Evolutionary conservation across 768 basidiomycete species (phyloP).

Genomic region (Auricularia cornea): DNA sequence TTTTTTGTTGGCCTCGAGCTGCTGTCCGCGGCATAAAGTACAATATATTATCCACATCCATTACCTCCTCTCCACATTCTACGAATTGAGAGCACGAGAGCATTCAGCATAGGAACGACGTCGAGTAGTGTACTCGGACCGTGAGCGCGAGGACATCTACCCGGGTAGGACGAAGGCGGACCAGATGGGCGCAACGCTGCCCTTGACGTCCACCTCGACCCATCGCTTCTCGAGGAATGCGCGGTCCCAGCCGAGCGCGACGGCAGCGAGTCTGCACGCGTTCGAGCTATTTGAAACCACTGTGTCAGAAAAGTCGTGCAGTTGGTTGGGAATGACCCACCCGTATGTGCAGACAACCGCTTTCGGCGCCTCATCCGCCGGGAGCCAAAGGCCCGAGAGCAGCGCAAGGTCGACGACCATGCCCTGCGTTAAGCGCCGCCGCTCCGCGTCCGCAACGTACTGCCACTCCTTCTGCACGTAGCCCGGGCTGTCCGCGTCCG

Average conservation of each 20-base stretch:
- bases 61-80: too few species aligned
- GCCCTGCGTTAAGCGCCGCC: conserved; percentile 48
- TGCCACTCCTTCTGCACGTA: conserved; percentile 51
- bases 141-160: too few species aligned
- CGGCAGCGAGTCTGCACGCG: conserved; percentile 48
- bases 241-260: conserved; percentile 55
- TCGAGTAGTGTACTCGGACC: too few species aligned
- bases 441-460: conserved; percentile 27
- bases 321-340: conserved; percentile 24
- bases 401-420: conserved; percentile 64
- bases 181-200: conserved; percentile 50
- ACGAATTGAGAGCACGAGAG: too few species aligned
- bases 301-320: not conserved
- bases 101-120: too few species aligned
- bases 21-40: too few species aligned
- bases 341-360: conserved; percentile 52
- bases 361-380: conserved; percentile 36
- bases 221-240: conserved; percentile 54
- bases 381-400: conserved; percentile 51
- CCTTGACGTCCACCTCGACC: conserved; percentile 60
- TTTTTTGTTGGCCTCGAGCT: too few species aligned
- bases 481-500: conserved; percentile 33
- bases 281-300: conserved; percentile 39
- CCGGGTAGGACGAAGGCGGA: conserved; percentile 44
- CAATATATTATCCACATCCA: too few species aligned